phyloP scores from a whole-genome alignment of 2,329 filamentous ascomycete genomes.

The Penicillium sp. region DNA sequence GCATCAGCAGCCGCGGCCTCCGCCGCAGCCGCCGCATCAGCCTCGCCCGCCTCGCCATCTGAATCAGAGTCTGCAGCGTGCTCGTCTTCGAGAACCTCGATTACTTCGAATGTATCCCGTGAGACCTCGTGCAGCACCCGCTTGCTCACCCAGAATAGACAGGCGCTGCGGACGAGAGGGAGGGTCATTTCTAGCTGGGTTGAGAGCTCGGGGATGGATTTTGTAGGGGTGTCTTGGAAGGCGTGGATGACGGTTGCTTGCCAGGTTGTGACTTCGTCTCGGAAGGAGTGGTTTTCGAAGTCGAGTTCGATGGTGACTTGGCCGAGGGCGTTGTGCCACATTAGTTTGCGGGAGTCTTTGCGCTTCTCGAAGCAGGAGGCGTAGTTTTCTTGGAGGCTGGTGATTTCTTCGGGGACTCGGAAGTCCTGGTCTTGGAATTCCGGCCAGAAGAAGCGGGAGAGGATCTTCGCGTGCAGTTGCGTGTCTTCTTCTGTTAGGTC shows the following conservation, averaged over 20 bases:
- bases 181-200: conserved; percentile 57
- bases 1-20: conserved; percentile 45
- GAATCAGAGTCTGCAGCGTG: conserved; percentile 22
- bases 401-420: conserved; percentile 47
- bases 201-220: conserved; percentile 47
- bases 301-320: conserved; percentile 79
- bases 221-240: conserved; percentile 59
- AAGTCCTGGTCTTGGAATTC: conserved; percentile 62
- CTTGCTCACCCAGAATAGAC: conserved; percentile 65
- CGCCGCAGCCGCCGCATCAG: conserved; percentile 41
- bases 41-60: conserved; percentile 26
- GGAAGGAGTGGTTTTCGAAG: conserved; percentile 75
- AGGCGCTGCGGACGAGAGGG: conserved; percentile 59
- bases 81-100: conserved; percentile 52
- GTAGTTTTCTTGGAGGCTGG: conserved; percentile 68
- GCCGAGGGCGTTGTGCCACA: conserved; percentile 83
- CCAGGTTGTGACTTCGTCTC: conserved; percentile 74
- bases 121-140: conserved; percentile 52
- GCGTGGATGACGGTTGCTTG: conserved; percentile 86
- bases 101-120: conserved; percentile 57
- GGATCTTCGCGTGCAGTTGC: conserved; percentile 75
- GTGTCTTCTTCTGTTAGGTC: conserved; percentile 19
- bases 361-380: conserved; percentile 74
- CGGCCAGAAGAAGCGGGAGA: conserved; percentile 94
- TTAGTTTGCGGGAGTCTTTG: conserved; percentile 82